Conservation (phyloP, 352 stramenopile genomes). For the Phytophthora uliginosa region DNA sequence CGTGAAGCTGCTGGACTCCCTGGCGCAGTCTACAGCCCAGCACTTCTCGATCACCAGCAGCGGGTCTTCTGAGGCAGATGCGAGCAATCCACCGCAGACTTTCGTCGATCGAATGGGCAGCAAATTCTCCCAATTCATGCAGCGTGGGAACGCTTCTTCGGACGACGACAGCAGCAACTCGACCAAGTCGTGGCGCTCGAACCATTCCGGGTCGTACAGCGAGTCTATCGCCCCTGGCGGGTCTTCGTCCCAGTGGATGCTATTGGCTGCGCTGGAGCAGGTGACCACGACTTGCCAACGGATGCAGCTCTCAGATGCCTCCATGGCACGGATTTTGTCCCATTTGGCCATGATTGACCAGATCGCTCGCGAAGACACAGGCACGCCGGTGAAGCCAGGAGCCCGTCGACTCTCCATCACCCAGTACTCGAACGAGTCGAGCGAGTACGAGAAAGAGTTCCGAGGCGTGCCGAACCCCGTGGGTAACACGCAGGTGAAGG, state of each 20-base stretch:
- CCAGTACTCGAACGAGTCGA: constrained; percentile 14
- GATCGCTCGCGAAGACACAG: constrained; percentile 65
- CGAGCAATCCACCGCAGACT: constrained; percentile 5
- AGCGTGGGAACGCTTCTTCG: constrained; percentile 3
- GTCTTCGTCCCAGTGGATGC: constrained; percentile 33
- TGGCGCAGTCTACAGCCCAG: constrained; percentile 25
- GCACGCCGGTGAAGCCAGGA: constrained; percentile 27
- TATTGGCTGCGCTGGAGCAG: constrained; percentile 52
- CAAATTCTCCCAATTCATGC: constrained; percentile 20
- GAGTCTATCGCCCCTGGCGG: neutral
- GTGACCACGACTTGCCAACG: constrained; percentile 56
- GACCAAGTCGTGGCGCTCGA: constrained; percentile 4
- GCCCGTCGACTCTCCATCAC: constrained; percentile 49
- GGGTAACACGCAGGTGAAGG: neutral
- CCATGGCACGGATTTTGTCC: constrained; percentile 59
- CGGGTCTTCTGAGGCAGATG: neutral
- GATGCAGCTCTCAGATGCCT: constrained; percentile 61
- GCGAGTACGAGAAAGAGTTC: constrained; percentile 11
- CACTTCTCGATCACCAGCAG: constrained; percentile 8
- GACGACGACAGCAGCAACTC: constrained; percentile 7
- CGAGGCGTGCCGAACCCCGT: neutral
- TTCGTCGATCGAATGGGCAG: constrained; percentile 24
- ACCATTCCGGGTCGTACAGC: neutral
- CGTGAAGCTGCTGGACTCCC: constrained; percentile 43
- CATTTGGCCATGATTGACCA: constrained; percentile 64